Evolutionary conservation across 1,139 yeast species (phyloP), one percentile per base, ranked within the genome.

Genomic region (Taphrina deformans): DNA sequence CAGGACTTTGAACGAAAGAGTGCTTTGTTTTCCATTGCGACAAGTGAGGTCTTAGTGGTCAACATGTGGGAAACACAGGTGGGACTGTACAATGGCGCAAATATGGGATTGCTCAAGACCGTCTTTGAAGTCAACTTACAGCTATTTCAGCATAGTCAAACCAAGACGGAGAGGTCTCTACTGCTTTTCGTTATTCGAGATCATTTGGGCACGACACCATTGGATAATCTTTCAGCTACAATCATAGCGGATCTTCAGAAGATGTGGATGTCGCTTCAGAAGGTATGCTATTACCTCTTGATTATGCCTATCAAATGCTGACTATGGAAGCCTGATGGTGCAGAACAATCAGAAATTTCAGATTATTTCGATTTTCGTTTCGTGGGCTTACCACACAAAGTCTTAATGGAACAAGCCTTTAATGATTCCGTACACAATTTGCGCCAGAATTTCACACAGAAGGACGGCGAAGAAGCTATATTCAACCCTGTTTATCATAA

Each of bases 21-120:
- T 1, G 98, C 99, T 0, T 78, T 95, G 60, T 93, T 93, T 80
- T 98, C 99, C 0, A 79, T 93, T 68, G 85, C 98, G 6, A 92
- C 97, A 0, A 86, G 96, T 18, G 99, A 93, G 73, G 86, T 92
- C 1, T 80, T 93, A 72, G 91, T 93, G 68, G 87, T 93, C 64
- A 93, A 93, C 75, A 85, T 93, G 75, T 93, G 99, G 98, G 99
- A 93, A 75, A 89, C 90, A 71, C 99, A 93, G 75, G 92, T 93
- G 65, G 99, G 99, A 3, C 80, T 95, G 62, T 93, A 93, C 74
- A 98, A 93, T 74, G 99, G 99, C 58, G 97, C 98, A 27, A 93
- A 93, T 73, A 88, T 93, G 97, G 99, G 96, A 0, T 78, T 93
- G 62, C 80, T 93, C 70, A 92, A 91, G 74, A 93, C 99, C 0